phyloP scores from a whole-genome alignment of 306 rosid genomes.

The Albizia julibrissin region DNA sequence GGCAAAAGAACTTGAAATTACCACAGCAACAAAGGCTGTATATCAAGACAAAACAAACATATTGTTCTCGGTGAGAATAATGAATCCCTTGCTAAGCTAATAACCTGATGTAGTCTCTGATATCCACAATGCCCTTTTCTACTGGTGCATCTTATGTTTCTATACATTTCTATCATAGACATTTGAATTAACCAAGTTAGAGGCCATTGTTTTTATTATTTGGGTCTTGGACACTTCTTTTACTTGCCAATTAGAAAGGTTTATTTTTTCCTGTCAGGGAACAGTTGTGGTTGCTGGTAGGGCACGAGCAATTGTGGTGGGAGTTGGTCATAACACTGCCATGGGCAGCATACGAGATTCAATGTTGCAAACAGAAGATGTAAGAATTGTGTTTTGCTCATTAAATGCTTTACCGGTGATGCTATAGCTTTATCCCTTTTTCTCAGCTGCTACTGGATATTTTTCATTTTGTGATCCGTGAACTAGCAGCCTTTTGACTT shows the following conservation, averaged over 20 bases:
- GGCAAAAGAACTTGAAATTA: slow-evolving; percentile 80
- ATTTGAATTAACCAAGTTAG: slow-evolving; percentile 28
- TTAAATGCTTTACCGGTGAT: slow-evolving; percentile 5
- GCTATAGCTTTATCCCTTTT: slow-evolving; percentile 26
- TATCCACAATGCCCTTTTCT: background rate
- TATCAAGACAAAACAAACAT: slow-evolving; percentile 98
- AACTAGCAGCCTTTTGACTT: slow-evolving; percentile 1
- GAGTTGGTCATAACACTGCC: slow-evolving; percentile 93
- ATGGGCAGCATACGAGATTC: slow-evolving; percentile 96
- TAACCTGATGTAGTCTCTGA: background rate
- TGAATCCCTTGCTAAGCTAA: slow-evolving; percentile 20
- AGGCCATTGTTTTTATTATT: slow-evolving; percentile 17
- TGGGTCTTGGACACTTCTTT: background rate
- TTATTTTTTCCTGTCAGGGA: slow-evolving; percentile 67
- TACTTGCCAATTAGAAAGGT: background rate
- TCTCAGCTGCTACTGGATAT: slow-evolving; percentile 25
- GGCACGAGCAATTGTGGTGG: slow-evolving; percentile 92
- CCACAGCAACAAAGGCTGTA: slow-evolving; percentile 78
- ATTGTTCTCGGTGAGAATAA: slow-evolving; percentile 78
- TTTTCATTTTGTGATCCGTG: slow-evolving; percentile 28
- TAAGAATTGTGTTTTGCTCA: slow-evolving; percentile 46
- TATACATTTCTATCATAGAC: background rate
- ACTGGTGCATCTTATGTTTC: background rate
- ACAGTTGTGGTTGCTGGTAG: slow-evolving; percentile 98
- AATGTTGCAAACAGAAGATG: slow-evolving; percentile 92